Percentiles rank a stretch among this genome's conserved stretches.
Conservation (phyloP, 176 grass and related monocot species). For the Stipa capillata region DNA sequence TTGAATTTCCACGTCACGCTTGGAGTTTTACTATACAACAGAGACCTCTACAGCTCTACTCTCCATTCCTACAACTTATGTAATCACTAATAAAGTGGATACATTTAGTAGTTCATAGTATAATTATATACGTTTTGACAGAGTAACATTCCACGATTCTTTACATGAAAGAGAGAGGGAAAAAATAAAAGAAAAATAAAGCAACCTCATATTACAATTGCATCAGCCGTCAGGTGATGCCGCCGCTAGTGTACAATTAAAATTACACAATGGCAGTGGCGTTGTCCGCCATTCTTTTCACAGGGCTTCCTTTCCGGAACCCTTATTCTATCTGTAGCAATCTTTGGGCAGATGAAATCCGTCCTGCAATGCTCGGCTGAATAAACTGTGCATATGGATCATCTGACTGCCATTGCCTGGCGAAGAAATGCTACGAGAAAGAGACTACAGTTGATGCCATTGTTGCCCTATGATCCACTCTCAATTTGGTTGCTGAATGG, state of each 20-base stretch:
- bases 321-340: no score
- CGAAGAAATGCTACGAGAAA: conserved; percentile 26
- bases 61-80: no score
- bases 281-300: neutral
- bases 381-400: conserved; percentile 7
- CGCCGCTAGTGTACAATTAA: conserved; percentile 30
- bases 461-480: conserved; percentile 25
- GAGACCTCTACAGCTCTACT: no score
- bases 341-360: neutral
- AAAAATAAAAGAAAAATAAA: neutral
- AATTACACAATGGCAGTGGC: neutral
- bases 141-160: neutral
- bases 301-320: neutral
- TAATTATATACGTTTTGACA: conserved; percentile 6
- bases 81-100: no score
- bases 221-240: conserved; percentile 13
- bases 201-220: conserved; percentile 7
- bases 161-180: neutral
- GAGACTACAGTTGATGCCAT: conserved; percentile 17
- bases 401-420: neutral
- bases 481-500: conserved; percentile 59
- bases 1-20: no score
- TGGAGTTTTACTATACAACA: no score
- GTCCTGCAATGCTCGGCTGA: neutral
- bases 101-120: neutral